Evolutionary conservation across 306 rosid genomes (phyloP), one percentile per base, ranked within the genome.

Genomic region (Prunus davidiana): DNA sequence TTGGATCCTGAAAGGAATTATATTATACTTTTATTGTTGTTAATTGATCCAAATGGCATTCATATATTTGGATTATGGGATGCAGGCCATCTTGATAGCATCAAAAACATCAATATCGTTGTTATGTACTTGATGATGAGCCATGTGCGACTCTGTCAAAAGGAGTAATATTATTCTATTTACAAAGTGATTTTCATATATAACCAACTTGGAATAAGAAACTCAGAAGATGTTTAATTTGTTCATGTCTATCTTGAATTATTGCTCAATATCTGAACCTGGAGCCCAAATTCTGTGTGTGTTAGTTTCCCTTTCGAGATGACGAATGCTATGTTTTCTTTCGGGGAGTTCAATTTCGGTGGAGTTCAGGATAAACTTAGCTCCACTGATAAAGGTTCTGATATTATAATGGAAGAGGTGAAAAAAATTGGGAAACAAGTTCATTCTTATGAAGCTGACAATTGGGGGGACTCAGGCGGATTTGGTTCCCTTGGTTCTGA

Each of bases 51-150:
- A 77, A 69, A 50, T 66, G 80, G 65, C 80, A 55, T 66, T 64
- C 13, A 32, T 22, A 62, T 24, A 55, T 34, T 19, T 3, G 1
- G 19, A 45, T 3, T 49, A 7, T 34, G 8, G 74, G 12, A 25
- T 61, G 73, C 83, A 22, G 85, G 83, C 81, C 76, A 54, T 65
- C 75, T 89, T 51, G 79, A 70, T 80, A 52, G 57, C 38, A 81
- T 81, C 82, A 83, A 28, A 61, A 47, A 73, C 58, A 77, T 74
- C 73, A 62, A 82, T 64, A 58, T 73, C 80, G 71, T 60, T 52
- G 68, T 61, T 43, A 52, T 19, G 25, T 32, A 50, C 45, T 80
- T 69, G 76, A 76, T 30, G 64, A 65, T 54, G 60, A 14, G 30
- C 46, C 52, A 16, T n/a, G 51, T 54, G 6, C 69, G 83, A 82